Conservation (phyloP, 2,329 filamentous ascomycete species). For the Zelopaecilomyces penicillatus region DNA sequence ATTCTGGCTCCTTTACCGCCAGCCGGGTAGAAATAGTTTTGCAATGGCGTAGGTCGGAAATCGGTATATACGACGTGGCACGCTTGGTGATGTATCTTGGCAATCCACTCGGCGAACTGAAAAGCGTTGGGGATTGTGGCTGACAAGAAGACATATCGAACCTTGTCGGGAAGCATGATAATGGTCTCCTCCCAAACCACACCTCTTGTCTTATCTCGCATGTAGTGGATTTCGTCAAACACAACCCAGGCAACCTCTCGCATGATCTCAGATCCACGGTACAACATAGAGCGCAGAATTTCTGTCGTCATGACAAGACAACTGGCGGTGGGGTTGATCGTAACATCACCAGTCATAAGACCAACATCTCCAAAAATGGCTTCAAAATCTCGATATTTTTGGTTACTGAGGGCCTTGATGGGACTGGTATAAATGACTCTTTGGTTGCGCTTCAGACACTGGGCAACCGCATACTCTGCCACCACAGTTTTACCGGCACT, state of each 20-base stretch:
- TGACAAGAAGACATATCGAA: constrained; percentile 95
- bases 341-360: constrained; percentile 97
- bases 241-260: constrained; percentile 97
- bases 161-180: constrained; percentile 94
- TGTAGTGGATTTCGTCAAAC: constrained; percentile 98
- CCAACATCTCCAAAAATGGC: constrained; percentile 95
- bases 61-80: constrained; percentile 99
- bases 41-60: constrained; percentile 90
- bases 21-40: constrained; percentile 95
- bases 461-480: constrained; percentile 95
- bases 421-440: constrained; percentile 98
- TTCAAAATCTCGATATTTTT: constrained; percentile 95
- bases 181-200: constrained; percentile 99
- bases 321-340: constrained; percentile 96
- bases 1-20: constrained; percentile 89
- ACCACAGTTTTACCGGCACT: constrained; percentile 98
- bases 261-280: constrained; percentile 98
- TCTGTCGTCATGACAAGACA: constrained; percentile 99
- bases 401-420: constrained; percentile 97
- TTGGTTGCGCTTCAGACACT: constrained; percentile 95
- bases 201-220: constrained; percentile 88
- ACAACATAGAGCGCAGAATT: constrained; percentile 97
- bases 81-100: constrained; percentile 93
- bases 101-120: constrained; percentile 99
- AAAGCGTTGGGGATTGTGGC: constrained; percentile 98